These are phyloP conservation scores for Echinochloa phyllopogon DNA, from an alignment of 176 grass and related monocot species.

Conservation along the genomic window DNA sequence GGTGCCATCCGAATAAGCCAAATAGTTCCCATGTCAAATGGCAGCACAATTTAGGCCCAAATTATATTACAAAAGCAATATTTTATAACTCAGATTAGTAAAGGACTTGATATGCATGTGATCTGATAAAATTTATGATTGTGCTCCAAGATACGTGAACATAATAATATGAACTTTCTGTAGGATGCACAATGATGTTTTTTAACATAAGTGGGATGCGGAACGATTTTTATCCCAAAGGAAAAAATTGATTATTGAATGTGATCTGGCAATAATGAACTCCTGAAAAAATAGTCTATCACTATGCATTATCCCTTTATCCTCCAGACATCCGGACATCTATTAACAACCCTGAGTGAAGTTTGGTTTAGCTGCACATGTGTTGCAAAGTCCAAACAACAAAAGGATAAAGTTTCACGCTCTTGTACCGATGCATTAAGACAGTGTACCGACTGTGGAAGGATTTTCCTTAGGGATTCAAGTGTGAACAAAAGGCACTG, in stretches of 20 bases:
- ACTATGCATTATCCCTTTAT: background rate
- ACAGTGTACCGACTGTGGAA: background rate
- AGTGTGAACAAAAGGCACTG: background rate
- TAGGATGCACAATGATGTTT: background rate
- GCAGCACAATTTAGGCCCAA: background rate
- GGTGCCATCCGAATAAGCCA: background rate
- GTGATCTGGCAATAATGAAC: background rate
- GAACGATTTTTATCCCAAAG: background rate
- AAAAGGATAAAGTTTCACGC: background rate
- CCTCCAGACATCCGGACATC: background rate
- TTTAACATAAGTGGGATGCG: background rate
- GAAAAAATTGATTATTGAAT: background rate
- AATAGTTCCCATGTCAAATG: background rate
- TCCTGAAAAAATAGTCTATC: background rate
- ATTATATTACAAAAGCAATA: background rate
- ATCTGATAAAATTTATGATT: background rate
- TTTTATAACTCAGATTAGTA: background rate
- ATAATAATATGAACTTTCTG: background rate
- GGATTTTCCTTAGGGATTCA: background rate
- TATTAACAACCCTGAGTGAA: conserved; percentile 5
- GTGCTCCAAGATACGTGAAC: background rate
- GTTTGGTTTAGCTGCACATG: conserved; percentile 1
- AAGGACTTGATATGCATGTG: conserved; percentile 15
- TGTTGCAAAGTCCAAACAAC: background rate
- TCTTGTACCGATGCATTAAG: background rate